Evolutionary conservation across 345 rosid species (phyloP), one percentile per base, ranked within the genome.

Genomic region (Eucalyptus cloeziana): DNA sequence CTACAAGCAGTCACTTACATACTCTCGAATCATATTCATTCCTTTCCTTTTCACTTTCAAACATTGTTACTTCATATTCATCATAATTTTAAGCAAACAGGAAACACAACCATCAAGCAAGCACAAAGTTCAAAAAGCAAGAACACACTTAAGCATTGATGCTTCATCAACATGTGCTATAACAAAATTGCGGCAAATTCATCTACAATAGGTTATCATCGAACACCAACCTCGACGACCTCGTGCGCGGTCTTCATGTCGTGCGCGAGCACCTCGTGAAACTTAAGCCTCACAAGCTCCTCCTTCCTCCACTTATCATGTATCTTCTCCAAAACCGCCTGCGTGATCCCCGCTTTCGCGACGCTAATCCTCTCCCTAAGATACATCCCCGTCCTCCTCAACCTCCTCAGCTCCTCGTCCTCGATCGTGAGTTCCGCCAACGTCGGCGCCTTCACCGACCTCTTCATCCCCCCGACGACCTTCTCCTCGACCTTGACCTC

Each of bases 241-340:
- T 96, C 97, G 50, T 97, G 99, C 2, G 97, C 99, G n/a, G 98
- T 98, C 92, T 90, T 97, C 99, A 98, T 98, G 81, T 98, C 99
- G 1, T 89, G 90, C 24, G 99, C 99, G 25, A 98, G 98, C 52
- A 93, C 94, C 91, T 98, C 99, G 31, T 98, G 99, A 90, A 98
- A 98, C 95, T 96, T 98, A 44, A 98, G 96, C 93, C 98, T 94
- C 58, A 95, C 99, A 54, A 98, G 92, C 92, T 98, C 99, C 88
- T 95, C 96, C 91, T 96, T 98, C 92, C 99, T 95, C 99, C 99
- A 98, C 33, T 91, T 94, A 90, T 96, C 98, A 92, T 98, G 95
- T 93, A 98, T 96, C 92, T 96, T 97, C 92, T 96, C 96, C 93
- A 97, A 86, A 85, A 98, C 96, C 2, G 93, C 95, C 90, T 95